Evolutionary conservation across 164 flowering plant species (phyloP).

Genomic region (Buxus sempervirens): DNA sequence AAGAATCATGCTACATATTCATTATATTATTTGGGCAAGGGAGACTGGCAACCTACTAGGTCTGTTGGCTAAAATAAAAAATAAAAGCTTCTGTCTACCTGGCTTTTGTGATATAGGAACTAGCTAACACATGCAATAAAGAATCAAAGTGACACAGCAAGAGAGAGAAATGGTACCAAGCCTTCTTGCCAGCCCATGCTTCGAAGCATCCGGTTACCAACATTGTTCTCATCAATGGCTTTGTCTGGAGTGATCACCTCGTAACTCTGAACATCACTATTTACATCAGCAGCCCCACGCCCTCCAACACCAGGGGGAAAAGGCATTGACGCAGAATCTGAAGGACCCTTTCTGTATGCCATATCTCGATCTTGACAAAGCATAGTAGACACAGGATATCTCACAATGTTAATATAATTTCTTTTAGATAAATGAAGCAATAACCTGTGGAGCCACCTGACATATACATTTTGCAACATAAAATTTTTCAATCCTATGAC

Average conservation of each 20-base stretch:
- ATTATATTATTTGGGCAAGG: no score
- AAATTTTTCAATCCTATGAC: slow-evolving; percentile 9
- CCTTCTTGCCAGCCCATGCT: slow-evolving; percentile 99
- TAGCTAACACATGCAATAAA: no score
- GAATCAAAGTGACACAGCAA: neutral
- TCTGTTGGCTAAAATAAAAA: no score
- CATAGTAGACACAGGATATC: slow-evolving; percentile 35
- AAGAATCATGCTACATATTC: no score
- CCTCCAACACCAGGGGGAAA: slow-evolving; percentile 98
- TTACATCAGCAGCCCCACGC: slow-evolving; percentile 48
- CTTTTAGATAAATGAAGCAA: slow-evolving; percentile 24
- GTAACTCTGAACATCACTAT: slow-evolving; percentile 41
- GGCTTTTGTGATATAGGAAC: no score
- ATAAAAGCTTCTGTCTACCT: no score
- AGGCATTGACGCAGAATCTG: slow-evolving; percentile 71
- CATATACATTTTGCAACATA: slow-evolving; percentile 14
- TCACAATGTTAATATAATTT: slow-evolving; percentile 43
- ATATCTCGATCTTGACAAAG: slow-evolving; percentile 69
- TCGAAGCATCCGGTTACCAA: slow-evolving; percentile 96
- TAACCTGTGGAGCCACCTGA: slow-evolving; percentile 24
- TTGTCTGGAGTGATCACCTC: slow-evolving; percentile 89
- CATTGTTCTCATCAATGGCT: slow-evolving; percentile 91
- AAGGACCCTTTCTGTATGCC: slow-evolving; percentile 52
- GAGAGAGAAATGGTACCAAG: slow-evolving; percentile 51
- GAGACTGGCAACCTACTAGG: no score